phyloP scores from a whole-genome alignment of 495 filamentous ascomycete species.

The Neurospora sp. region DNA sequence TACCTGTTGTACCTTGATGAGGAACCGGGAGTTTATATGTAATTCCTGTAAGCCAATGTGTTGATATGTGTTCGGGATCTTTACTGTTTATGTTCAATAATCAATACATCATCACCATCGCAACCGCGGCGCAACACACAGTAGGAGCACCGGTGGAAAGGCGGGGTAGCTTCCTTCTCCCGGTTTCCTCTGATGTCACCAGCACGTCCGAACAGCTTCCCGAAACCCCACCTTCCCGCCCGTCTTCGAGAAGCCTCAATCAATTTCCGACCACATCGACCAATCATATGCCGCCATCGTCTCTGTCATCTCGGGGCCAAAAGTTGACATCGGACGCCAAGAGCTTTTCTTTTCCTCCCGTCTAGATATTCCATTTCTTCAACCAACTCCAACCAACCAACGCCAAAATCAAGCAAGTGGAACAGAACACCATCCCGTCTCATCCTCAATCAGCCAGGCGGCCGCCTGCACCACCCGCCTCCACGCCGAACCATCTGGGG shows the following conservation, averaged over 20 bases:
- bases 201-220: background rate
- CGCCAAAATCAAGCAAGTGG: no score
- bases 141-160: background rate
- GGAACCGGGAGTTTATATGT: background rate
- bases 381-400: background rate
- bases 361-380: background rate
- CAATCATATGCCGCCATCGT: background rate
- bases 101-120: background rate
- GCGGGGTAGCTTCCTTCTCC: constrained; percentile 15
- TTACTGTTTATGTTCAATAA: background rate
- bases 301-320: background rate
- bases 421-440: background rate
- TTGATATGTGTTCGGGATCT: background rate
- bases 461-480: background rate
- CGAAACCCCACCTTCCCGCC: background rate
- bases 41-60: background rate
- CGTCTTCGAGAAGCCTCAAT: background rate
- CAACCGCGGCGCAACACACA: background rate
- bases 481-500: no score
- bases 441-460: background rate
- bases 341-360: background rate
- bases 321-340: background rate
- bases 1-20: constrained; percentile 2
- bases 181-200: constrained; percentile 13
- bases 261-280: background rate